Percentiles rank a stretch among this genome's conserved stretches.
Conservation (phyloP, 2,329 filamentous ascomycete species). For the Aspergillus novoparasiticus region DNA sequence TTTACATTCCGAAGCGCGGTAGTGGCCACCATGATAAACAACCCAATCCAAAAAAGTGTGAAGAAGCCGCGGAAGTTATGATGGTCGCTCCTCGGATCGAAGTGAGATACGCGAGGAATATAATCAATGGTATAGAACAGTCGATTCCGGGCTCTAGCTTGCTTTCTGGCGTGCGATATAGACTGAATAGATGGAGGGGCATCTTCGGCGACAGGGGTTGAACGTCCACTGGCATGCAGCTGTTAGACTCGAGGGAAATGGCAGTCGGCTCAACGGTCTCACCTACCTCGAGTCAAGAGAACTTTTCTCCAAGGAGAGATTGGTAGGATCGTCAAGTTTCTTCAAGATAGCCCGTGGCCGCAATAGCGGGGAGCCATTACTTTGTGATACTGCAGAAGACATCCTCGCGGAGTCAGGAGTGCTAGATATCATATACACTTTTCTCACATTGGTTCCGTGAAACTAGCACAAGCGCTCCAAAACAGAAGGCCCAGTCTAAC, state of each 20-base stretch:
- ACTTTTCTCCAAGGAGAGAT: conserved; percentile 31
- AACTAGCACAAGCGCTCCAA: not conserved
- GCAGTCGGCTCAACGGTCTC: not conserved
- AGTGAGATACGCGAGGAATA: conserved; percentile 87
- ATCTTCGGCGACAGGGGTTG: conserved; percentile 82
- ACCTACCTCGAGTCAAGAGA: conserved; percentile 41
- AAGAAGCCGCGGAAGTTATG: conserved; percentile 97
- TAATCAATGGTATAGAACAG: conserved; percentile 94
- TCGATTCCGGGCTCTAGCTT: conserved; percentile 77
- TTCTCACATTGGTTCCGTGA: conserved; percentile 22
- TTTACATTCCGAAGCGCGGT: conserved; percentile 91
- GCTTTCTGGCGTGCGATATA: conserved; percentile 80
- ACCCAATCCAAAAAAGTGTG: conserved; percentile 94
- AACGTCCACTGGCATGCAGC: conserved; percentile 66
- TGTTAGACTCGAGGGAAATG: not conserved
- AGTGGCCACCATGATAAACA: conserved; percentile 95
- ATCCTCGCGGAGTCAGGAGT: conserved; percentile 25
- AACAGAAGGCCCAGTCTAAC: not conserved
- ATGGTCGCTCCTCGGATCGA: conserved; percentile 89
- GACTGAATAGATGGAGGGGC: conserved; percentile 90
- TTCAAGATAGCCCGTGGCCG: conserved; percentile 37
- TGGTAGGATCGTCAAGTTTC: conserved; percentile 28
- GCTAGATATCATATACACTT: not conserved
- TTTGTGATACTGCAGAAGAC: conserved; percentile 32
- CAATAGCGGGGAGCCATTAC: conserved; percentile 28